A percentile compares a stretch with the other conserved stretches of the same genome.
These are phyloP conservation scores for Corrigiola litoralis DNA, from an alignment of 179 eudicot genomes.

Conservation along the genomic window DNA sequence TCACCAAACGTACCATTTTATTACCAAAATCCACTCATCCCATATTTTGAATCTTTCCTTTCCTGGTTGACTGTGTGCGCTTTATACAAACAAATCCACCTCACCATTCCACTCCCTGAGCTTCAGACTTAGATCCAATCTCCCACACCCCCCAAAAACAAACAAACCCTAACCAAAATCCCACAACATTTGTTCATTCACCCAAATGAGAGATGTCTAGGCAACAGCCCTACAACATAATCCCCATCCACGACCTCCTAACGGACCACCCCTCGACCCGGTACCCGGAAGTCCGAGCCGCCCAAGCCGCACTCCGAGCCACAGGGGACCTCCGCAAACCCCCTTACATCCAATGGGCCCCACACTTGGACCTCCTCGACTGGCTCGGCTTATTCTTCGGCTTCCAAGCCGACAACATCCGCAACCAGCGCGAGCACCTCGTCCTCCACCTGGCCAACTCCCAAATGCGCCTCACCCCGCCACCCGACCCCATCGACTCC, in stretches of 20 bases:
- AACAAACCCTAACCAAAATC: no score
- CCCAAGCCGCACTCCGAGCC: slow-evolving; percentile 65
- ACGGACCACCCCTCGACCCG: slow-evolving; percentile 93
- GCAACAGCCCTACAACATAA: slow-evolving; percentile 71
- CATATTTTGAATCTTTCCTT: no score
- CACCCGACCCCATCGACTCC: slow-evolving; percentile 67
- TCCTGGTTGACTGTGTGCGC: no score
- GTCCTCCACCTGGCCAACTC: slow-evolving; percentile 79
- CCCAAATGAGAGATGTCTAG: no score
- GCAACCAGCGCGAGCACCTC: slow-evolving; percentile 80
- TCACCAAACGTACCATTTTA: no score
- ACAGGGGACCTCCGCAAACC: slow-evolving; percentile 77
- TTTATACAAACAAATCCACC: no score
- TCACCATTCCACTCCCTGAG: no score
- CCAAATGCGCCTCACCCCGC: slow-evolving; percentile 79
- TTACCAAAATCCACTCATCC: no score
- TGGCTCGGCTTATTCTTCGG: slow-evolving; percentile 88
- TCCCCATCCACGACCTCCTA: slow-evolving; percentile 82
- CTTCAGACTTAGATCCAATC: no score
- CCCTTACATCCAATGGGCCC: slow-evolving; percentile 52
- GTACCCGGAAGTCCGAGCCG: slow-evolving; percentile 86
- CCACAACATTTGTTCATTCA: no score
- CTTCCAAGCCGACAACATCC: slow-evolving; percentile 67
- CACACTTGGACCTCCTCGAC: slow-evolving; percentile 70
- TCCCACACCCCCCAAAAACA: no score